Evolutionary conservation across 2,329 filamentous ascomycete species (phyloP), one percentile per base, ranked within the genome.

Genomic region (Aureobasidium namibiae): DNA sequence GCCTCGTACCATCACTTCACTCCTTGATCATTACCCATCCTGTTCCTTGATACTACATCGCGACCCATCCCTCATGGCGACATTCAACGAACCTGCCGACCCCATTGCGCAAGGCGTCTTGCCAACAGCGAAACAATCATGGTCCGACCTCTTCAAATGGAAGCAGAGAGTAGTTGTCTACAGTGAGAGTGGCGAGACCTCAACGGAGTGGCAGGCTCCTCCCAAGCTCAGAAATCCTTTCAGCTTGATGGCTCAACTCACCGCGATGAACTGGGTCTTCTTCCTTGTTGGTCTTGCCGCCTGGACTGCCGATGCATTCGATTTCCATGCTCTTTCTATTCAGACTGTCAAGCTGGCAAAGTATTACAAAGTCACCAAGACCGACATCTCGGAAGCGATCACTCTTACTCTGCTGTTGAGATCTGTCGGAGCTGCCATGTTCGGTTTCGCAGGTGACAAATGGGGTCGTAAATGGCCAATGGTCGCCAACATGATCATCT

Each of bases 391-490:
- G 2, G 88, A 86, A 8, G 87, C 86, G 61, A 90, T 91, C 64
- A 90, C 85, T 24, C 75, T 92, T 3, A 90, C 88, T 0, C 77
- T 92, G 14, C 80, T 92, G 31, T 79, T 92, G 45, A 81, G 89
- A 34, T 89, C 87, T 11, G 75, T 92, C 29, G 90, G 90, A 9
- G 89, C 89, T 4, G 85, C 86, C 21, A 68, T 82, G 68, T 94
- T 95, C 63, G 90, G 90, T 61, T 75, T 92, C 23, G 84, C 87
- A 1, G 87, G 88, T 64, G 90, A 95, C 72, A 84, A 84, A 64
- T 94, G 84, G 70, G 90, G 90, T 7, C 82, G 89, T 59, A 92
- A 92, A 74, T 90, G 87, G 85, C 88, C 89, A 42, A 89, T 91
- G 56, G 44, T 92, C 9, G 66, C 83, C 66, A 92, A 92, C 76